Conservation (phyloP, 2,329 filamentous ascomycete species). For the Cytospora schulzeri region DNA sequence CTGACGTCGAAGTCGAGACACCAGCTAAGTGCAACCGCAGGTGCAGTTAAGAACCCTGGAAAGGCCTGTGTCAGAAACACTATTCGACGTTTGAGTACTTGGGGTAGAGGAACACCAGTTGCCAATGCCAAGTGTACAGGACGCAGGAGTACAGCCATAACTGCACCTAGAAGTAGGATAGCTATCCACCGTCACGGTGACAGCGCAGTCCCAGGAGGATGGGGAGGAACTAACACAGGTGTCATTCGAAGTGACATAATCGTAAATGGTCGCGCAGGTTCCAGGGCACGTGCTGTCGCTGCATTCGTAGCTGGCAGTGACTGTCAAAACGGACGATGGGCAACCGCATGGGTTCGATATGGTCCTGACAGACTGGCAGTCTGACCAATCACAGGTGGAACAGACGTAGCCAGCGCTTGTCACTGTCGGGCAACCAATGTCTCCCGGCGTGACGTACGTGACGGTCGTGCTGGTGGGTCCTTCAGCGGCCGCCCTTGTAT, state of each 20-base stretch:
- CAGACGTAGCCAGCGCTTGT: constrained; percentile 2
- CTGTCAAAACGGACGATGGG: constrained; percentile 5
- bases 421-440: constrained; percentile 5
- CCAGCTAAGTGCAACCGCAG: not conserved
- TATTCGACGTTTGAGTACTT: no score
- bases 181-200: not conserved
- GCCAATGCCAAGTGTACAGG: not conserved
- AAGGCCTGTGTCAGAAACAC: not conserved
- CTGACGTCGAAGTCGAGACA: not conserved
- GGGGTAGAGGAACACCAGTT: no score
- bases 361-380: not conserved
- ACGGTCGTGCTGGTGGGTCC: not conserved
- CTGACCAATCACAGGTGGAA: constrained; percentile 1
- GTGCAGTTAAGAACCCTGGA: not conserved
- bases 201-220: not conserved
- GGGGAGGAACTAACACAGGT: not conserved
- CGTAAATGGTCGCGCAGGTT: constrained; percentile 8
- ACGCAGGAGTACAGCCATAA: not conserved
- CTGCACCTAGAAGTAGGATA: not conserved
- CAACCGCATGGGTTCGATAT: constrained; percentile 4
- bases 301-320: not conserved
- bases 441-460: no score
- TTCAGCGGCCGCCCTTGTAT: not conserved
- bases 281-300: not conserved
- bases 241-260: not conserved